Evolutionary conservation across 1,284 basidiomycete species (phyloP).

Genomic region (Phylloboletellus chloephorus): DNA sequence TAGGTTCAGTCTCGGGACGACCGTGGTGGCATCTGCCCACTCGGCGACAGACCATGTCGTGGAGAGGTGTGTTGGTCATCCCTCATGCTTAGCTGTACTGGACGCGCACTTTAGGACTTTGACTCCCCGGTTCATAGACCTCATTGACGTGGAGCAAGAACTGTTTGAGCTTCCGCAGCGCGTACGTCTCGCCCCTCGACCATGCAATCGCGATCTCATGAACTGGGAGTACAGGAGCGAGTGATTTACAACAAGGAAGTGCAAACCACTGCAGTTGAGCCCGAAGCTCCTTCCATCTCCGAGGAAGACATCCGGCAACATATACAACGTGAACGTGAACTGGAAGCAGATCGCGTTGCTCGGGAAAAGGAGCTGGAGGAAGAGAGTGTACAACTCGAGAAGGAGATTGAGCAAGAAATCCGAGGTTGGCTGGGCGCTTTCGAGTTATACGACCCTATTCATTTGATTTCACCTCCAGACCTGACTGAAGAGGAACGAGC

Average conservation of each 20-base stretch:
- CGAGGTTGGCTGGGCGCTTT: conserved; percentile 43
- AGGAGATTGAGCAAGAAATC: conserved; percentile 79
- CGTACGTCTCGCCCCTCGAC: conserved; percentile 37
- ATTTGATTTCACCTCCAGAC: conserved; percentile 43
- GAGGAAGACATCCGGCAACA: conserved; percentile 75
- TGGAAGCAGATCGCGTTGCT: conserved; percentile 62
- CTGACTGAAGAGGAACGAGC: conserved; percentile 80
- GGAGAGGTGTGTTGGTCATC: conserved; percentile 46
- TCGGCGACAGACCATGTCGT: conserved; percentile 61
- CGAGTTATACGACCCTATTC: background rate
- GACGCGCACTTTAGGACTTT: conserved; percentile 41
- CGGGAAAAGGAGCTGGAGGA: conserved; percentile 78
- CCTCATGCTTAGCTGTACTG: background rate
- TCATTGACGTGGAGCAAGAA: conserved; percentile 83
- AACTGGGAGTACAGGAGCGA: conserved; percentile 52
- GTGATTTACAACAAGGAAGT: conserved; percentile 93
- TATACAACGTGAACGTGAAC: conserved; percentile 58
- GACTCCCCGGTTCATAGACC: conserved; percentile 61
- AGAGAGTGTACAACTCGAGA: conserved; percentile 72
- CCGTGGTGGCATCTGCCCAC: conserved; percentile 44
- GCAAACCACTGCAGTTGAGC: conserved; percentile 73
- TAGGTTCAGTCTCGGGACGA: conserved; percentile 41
- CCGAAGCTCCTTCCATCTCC: conserved; percentile 41
- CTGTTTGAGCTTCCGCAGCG: conserved; percentile 86
- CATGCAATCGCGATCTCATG: background rate